Evolutionary conservation across 1,139 yeast genomes (phyloP).

Genomic region (Pichia sp.): DNA sequence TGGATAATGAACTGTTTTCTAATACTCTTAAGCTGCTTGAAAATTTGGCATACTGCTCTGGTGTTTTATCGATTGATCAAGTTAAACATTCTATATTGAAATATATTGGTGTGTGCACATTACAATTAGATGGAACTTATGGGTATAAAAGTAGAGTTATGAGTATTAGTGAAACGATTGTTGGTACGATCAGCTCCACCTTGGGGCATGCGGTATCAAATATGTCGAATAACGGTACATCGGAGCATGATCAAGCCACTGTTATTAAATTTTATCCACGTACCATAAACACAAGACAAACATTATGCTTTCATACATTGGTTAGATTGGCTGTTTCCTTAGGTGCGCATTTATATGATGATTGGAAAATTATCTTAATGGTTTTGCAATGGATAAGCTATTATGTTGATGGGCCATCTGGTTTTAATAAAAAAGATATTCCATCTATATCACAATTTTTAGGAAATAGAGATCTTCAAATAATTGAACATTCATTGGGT

Average conservation of each 20-base stretch:
- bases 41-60: conserved; percentile 74
- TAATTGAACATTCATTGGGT: conserved; percentile 50
- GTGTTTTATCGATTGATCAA: conserved; percentile 52
- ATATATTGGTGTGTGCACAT: conserved; percentile 51
- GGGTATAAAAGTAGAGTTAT: conserved; percentile 31
- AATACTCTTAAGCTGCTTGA: conserved; percentile 65
- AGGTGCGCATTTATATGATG: conserved; percentile 59
- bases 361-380: conserved; percentile 66
- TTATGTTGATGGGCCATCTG: conserved; percentile 57
- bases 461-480: conserved; percentile 41
- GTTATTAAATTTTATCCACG: conserved; percentile 35
- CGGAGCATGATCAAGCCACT: background rate
- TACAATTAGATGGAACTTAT: conserved; percentile 35
- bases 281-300: conserved; percentile 54
- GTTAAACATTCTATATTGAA: conserved; percentile 57
- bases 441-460: conserved; percentile 35
- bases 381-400: conserved; percentile 74
- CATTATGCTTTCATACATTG: conserved; percentile 73
- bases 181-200: conserved; percentile 48
- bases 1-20: conserved; percentile 67
- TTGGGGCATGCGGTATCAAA: conserved; percentile 31
- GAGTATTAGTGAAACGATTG: conserved; percentile 56
- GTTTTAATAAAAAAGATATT: conserved; percentile 31
- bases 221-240: conserved; percentile 18
- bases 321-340: conserved; percentile 70